Evolutionary conservation across 345 rosid species (phyloP).

Genomic region (Lumnitzera littorea): DNA sequence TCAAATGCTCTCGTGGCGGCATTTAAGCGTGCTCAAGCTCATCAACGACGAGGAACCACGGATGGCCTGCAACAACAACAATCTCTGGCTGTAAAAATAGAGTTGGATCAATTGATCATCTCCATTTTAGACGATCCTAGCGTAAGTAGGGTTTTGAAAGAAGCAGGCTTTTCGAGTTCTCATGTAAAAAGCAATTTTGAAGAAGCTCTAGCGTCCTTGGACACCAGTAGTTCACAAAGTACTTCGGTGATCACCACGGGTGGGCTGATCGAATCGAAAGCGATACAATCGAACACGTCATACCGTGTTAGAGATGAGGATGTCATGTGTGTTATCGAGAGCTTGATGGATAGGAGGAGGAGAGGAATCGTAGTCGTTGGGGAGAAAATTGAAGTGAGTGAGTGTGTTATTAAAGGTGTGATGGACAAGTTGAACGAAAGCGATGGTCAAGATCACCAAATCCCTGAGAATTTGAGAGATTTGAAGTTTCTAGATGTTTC

Average conservation of each 20-base stretch:
- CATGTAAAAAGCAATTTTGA: conserved; percentile 36
- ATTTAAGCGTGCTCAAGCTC: conserved; percentile 73
- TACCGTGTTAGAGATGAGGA: conserved; percentile 49
- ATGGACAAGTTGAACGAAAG: conserved; percentile 50
- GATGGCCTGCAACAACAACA: conserved; percentile 54
- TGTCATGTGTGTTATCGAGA: conserved; percentile 53
- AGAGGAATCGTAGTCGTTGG: conserved; percentile 50
- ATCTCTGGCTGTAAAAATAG: conserved; percentile 50
- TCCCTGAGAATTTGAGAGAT: conserved; percentile 45
- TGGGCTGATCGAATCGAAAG: too few species aligned
- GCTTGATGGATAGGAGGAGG: conserved; percentile 35
- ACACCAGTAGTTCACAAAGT: too few species aligned
- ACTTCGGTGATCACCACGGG: too few species aligned
- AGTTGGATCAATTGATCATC: conserved; percentile 57
- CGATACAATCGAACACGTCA: conserved; percentile 1
- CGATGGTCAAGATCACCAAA: conserved; percentile 17
- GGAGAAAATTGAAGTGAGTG: conserved; percentile 48
- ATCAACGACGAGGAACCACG: conserved; percentile 65
- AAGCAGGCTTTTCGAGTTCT: conserved; percentile 35
- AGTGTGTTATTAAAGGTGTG: conserved; percentile 44
- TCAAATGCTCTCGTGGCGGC: conserved; percentile 74
- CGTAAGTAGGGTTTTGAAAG: conserved; percentile 39
- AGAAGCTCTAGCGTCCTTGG: conserved; percentile 7
- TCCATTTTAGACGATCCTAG: conserved; percentile 82
- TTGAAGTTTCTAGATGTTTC: conserved; percentile 47